phyloP scores from a whole-genome alignment of 2,329 filamentous ascomycete genomes.

The Drechslerella stenobrocha region DNA sequence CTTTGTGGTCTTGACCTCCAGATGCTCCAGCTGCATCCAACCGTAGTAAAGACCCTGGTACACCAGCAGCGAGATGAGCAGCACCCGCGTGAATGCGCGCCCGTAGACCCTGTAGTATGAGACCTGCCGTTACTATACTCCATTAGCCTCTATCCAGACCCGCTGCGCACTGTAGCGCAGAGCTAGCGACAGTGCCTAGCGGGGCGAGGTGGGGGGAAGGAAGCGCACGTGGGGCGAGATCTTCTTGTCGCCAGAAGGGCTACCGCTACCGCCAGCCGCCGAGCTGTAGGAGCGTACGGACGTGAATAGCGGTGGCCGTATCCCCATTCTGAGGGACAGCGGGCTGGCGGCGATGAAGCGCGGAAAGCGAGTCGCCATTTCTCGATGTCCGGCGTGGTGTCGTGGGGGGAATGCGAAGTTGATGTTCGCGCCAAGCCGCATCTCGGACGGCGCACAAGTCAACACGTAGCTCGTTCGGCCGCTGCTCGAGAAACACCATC shows the following conservation, averaged over 20 bases:
- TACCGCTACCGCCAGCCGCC: too few species aligned
- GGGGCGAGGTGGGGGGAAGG: too few species aligned
- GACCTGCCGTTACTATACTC: constrained; percentile 57
- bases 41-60: constrained; percentile 76
- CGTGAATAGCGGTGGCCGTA: constrained; percentile 5
- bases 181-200: not conserved
- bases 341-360: constrained; percentile 11
- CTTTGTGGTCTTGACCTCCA: constrained; percentile 67
- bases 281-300: not conserved
- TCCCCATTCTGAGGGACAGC: constrained; percentile 5
- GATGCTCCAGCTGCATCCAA: constrained; percentile 73
- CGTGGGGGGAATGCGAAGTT: constrained; percentile 8
- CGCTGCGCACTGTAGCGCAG: not conserved
- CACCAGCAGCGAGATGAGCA: constrained; percentile 73
- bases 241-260: constrained; percentile 29
- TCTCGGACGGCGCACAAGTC: constrained; percentile 22
- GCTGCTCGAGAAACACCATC: too few species aligned
- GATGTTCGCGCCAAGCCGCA: not conserved
- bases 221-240: constrained; percentile 41
- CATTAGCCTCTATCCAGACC: constrained; percentile 3
- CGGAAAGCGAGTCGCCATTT: constrained; percentile 41
- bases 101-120: constrained; percentile 76
- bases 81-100: constrained; percentile 71
- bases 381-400: constrained; percentile 1
- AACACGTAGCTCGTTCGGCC: constrained; percentile 47